Conservation (phyloP, 1,139 yeast species). For the Suhomyces anneliseae region DNA sequence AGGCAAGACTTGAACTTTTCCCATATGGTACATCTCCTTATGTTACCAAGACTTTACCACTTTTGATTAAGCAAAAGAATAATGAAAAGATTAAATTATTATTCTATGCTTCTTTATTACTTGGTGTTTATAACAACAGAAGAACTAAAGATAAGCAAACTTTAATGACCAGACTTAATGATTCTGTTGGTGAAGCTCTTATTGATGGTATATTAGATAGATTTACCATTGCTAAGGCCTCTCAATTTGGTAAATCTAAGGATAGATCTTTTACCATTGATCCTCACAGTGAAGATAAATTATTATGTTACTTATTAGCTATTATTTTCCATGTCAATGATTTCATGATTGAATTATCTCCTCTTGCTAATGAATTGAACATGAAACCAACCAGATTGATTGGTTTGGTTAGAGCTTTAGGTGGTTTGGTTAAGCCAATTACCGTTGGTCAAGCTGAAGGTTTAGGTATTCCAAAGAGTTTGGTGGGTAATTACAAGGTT, state of each 20-base stretch:
- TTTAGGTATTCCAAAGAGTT: conserved; percentile 68
- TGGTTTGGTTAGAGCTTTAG: conserved; percentile 73
- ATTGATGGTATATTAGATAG: conserved; percentile 72
- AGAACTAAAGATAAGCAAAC: conserved; percentile 61
- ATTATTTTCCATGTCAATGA: conserved; percentile 73
- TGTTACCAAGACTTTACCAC: conserved; percentile 50
- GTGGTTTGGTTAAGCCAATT: conserved; percentile 75
- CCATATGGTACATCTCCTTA: conserved; percentile 63
- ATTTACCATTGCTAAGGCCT: conserved; percentile 65
- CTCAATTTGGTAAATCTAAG: conserved; percentile 70
- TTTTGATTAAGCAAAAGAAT: conserved; percentile 44
- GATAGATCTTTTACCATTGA: conserved; percentile 75
- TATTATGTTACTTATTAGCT: conserved; percentile 75
- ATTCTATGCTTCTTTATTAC: conserved; percentile 73
- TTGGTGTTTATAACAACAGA: conserved; percentile 78
- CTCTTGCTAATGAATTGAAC: conserved; percentile 82
- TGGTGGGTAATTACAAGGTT: conserved; percentile 68
- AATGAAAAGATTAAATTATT: conserved; percentile 64
- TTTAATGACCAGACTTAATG: conserved; percentile 56
- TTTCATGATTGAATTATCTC: conserved; percentile 72
- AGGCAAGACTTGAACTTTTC: conserved; percentile 53
- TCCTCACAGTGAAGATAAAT: conserved; percentile 83
- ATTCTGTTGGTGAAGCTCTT: conserved; percentile 68
- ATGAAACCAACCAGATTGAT: conserved; percentile 74
- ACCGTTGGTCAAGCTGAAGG: conserved; percentile 84